Evolutionary conservation across 352 stramenopile species (phyloP), one percentile per base, ranked within the genome.

Genomic region (Globisporangium paroecandrum): DNA sequence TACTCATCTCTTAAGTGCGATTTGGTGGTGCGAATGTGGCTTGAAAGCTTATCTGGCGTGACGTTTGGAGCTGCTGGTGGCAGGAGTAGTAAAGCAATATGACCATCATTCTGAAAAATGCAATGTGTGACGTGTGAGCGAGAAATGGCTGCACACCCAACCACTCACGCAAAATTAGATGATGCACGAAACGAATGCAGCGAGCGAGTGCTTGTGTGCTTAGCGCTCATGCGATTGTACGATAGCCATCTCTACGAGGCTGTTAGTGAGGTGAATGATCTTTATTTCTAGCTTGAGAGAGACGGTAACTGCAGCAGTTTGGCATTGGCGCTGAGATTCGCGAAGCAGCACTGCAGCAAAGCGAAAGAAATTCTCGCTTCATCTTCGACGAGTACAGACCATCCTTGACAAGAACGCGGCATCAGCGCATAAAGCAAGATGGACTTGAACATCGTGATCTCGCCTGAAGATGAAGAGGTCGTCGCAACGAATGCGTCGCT

Each of bases 91-190:
- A 32, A 62, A 79, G 70, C 7, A 3, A 43, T 3, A 10, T 13
- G 38, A 56, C 59, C 41, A 57, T 43, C 59, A 64, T 18, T 64
- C 58, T 38, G 25, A 25, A 46, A 68, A 67, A 1, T 69, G 41
- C 53, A 77, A 72, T 58, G 65, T 82, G 74, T 73, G 77, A 81
- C 74, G 73, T 80, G 76, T 80, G 76, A 62, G 32, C 10, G 36
- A 61, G 20, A 47, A 61, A 62, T 49, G 32, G n/a, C 27, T 32
- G 18, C 41, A 61, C 15, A 41, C 15, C 18, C 29, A n/a, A 7
- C n/a, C 55, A 60, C 18, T 12, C 15, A 32, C 9, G 38, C 13
- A 54, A 4, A 64, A 38, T 24, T 36, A 55, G 59, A 36, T 25
- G 34, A 10, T 63, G 41, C 3, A 27, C 41, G 59, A 57, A 57